Percentiles rank a stretch among this genome's conserved stretches.
phyloP scores from a whole-genome alignment of 495 filamentous ascomycete genomes.

The Lasiosphaeria ovina region DNA sequence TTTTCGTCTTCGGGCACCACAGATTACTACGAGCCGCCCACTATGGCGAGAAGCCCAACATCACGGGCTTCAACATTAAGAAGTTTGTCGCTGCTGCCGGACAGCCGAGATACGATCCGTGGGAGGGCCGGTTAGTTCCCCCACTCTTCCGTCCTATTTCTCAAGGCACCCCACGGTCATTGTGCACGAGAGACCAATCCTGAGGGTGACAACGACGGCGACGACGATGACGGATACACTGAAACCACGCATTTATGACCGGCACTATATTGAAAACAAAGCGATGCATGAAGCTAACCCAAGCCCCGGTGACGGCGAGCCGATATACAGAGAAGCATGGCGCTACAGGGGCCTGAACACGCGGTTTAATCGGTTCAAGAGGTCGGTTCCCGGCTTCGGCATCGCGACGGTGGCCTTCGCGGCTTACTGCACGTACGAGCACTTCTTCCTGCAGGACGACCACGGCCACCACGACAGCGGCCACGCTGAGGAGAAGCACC shows the following conservation, averaged over 20 bases:
- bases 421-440: slow-evolving; percentile 83
- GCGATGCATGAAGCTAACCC: not conserved
- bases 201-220: not conserved
- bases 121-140: slow-evolving; percentile 66
- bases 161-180: not conserved
- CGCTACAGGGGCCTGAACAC: slow-evolving; percentile 86
- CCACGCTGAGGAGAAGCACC: slow-evolving; percentile 32
- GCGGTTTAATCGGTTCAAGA: slow-evolving; percentile 81
- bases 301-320: slow-evolving; percentile 9
- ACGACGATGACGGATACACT: not conserved
- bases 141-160: not conserved
- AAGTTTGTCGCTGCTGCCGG: slow-evolving; percentile 68
- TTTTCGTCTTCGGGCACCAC: slow-evolving; percentile 1
- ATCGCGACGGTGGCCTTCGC: slow-evolving; percentile 89
- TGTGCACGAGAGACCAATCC: not conserved
- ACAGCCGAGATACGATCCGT: slow-evolving; percentile 76
- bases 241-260: too few relatives aligned
- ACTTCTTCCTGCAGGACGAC: slow-evolving; percentile 72
- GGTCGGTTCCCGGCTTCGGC: slow-evolving; percentile 83
- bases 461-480: slow-evolving; percentile 60
- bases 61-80: slow-evolving; percentile 80
- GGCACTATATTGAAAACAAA: not conserved
- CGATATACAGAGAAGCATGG: slow-evolving; percentile 76
- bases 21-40: slow-evolving; percentile 41
- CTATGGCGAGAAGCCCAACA: slow-evolving; percentile 52